Base-by-base conservation (phyloP, 257 asterid species). In the Penstemon newberryi region DNA sequence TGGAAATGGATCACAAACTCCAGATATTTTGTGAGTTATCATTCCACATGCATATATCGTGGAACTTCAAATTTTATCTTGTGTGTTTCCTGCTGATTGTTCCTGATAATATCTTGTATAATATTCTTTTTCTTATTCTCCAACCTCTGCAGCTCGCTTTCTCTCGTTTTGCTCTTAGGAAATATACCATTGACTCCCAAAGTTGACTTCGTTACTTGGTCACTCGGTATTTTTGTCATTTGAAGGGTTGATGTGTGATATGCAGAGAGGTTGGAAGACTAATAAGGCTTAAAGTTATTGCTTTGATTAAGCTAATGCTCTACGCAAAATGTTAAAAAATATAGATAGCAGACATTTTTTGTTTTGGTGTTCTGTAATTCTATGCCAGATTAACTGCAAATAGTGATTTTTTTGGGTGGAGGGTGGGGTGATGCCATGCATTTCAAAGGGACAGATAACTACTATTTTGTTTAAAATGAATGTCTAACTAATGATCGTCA, bases 11-110 rank as follows among this genome's bases (percentile, higher is more conserved):
- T 75, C 80, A 7, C 85, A 78, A 67, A 79, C 67, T 65, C 83
- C 75, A 79, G 83, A 83, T 77, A 75, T 77, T 70, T 83, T 53
- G 95, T 87, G 78, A 82, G 95, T 81, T 69, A 49, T 37, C 72
- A 69, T 57, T 42, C 37, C 62, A 8, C 18, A 13, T 51, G 9
- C 46, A 45, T 11, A 5, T 38, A 5, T 6, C 8, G 7, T 25
- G 9, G 38, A 38, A 25, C 74, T 59, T 15, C 18, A 15, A 15
- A 15, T 15, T 15, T 15, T 43, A 18, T 52, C 72, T 39, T 58
- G 43, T 8, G 49, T 40, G 63, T 58, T 60, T 57, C 33, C 53
- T 45, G 55, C 75, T 45, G 50, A 38, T 37, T 33, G 55, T 10
- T 60, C 41, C 47, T 42, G 54, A 65, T 39, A 60, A 44, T 52